These are phyloP conservation scores for Tremellales sp. DNA, from an alignment of 1,284 basidiomycete genomes.

Conservation along the genomic window DNA sequence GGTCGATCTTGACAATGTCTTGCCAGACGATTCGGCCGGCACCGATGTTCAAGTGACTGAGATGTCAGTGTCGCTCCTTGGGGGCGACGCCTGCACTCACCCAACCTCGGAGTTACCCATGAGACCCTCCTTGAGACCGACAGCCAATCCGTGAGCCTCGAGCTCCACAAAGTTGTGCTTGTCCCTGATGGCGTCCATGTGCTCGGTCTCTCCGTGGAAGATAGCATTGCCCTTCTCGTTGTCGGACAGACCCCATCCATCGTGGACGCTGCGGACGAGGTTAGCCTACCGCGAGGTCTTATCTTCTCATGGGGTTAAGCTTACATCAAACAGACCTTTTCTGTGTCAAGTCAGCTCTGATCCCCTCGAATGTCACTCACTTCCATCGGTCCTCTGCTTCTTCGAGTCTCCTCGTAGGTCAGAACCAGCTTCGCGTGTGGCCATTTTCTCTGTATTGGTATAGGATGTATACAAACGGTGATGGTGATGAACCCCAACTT, in stretches of 20 bases:
- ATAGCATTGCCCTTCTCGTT: conserved; percentile 81
- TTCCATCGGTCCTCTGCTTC: conserved; percentile 30
- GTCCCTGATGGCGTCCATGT: conserved; percentile 80
- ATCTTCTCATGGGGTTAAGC: conserved; percentile 28
- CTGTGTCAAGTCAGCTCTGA: conserved; percentile 34
- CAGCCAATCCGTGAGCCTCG: conserved; percentile 77
- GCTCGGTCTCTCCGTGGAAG: conserved; percentile 69
- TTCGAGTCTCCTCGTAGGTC: conserved; percentile 16
- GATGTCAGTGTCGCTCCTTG: neutral
- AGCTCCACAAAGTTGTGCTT: conserved; percentile 69
- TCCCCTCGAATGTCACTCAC: conserved; percentile 12
- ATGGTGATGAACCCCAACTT: no score
- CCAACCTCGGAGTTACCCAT: conserved; percentile 97
- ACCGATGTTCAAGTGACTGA: conserved; percentile 83
- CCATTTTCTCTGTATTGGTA: neutral
- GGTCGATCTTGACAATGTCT: conserved; percentile 87
- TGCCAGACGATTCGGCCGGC: conserved; percentile 92
- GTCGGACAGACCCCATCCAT: conserved; percentile 80
- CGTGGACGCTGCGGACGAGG: conserved; percentile 65
- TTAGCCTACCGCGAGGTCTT: no score
- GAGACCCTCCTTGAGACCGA: conserved; percentile 81
- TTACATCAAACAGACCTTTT: conserved; percentile 87
- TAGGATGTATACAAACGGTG: neutral
- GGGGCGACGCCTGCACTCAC: conserved; percentile 49
- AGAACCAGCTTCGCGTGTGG: neutral